A percentile compares a stretch with the other conserved stretches of the same genome.
phyloP scores from a whole-genome alignment of 257 asterid genomes.

The Scutellaria barbata region DNA sequence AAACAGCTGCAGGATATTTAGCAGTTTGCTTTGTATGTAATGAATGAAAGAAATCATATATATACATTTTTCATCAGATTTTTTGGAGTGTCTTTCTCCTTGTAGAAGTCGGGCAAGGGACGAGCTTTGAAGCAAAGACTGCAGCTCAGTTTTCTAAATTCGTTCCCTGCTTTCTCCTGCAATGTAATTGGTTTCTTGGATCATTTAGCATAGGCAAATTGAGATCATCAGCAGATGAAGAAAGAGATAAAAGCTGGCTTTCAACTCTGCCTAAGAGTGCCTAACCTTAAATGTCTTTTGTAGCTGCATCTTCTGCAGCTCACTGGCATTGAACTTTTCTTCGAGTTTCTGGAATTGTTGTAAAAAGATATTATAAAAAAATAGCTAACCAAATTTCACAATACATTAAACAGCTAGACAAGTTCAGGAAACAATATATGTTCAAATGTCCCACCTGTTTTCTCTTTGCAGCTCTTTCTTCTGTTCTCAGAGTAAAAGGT shows the following conservation, averaged over 20 bases:
- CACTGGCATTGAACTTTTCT: conserved; percentile 68
- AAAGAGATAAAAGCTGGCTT: conserved; percentile 1
- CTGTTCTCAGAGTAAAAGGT: conserved; percentile 75
- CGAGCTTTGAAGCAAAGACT: conserved; percentile 87
- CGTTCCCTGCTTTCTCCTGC: conserved; percentile 87
- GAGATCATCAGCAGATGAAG: background rate
- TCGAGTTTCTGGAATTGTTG: conserved; percentile 66
- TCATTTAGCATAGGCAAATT: background rate
- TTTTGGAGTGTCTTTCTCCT: conserved; percentile 56
- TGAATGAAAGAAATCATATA: conserved; percentile 4
- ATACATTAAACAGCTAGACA: background rate
- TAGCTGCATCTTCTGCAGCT: conserved; percentile 55
- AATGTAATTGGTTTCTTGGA: conserved; percentile 22
- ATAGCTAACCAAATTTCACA: conserved; percentile 11
- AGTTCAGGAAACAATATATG: background rate
- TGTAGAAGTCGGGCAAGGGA: conserved; percentile 73
- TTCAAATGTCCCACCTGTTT: conserved; percentile 65
- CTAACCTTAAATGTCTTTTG: conserved; percentile 66
- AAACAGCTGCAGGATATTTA: background rate
- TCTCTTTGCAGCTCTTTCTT: conserved; percentile 87
- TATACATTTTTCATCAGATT: conserved; percentile 50
- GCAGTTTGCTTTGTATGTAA: background rate
- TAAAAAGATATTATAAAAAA: background rate
- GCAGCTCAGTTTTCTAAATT: conserved; percentile 63
- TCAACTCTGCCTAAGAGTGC: too few relatives aligned